Percentiles rank a stretch among this genome's conserved stretches.
Evolutionary conservation across 192 early-diverging fungal species (phyloP).

Genomic region (Geranomyces michiganensis): DNA sequence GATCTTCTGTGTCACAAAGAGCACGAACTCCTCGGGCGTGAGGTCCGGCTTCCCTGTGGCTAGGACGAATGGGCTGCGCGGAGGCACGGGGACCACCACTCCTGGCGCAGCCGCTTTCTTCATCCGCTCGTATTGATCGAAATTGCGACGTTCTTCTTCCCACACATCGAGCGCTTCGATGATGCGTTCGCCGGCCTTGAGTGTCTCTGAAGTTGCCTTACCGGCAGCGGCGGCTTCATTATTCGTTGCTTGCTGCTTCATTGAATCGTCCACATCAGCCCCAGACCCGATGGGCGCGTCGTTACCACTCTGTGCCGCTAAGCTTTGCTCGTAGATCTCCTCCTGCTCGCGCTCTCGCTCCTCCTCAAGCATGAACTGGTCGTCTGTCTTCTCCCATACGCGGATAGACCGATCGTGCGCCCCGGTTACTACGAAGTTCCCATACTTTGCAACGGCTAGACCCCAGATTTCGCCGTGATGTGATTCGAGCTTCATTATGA

Average conservation of each 20-base stretch:
- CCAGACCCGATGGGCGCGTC: conserved; percentile 50
- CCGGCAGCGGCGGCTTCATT: conserved; percentile 75
- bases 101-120: conserved; percentile 13
- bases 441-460: conserved; percentile 86
- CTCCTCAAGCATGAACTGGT: conserved; percentile 93
- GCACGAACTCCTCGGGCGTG: conserved; percentile 77
- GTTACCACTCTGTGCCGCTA: conserved; percentile 46
- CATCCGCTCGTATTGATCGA: conserved; percentile 32
- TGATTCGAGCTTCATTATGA: conserved; percentile 78
- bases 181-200: conserved; percentile 93
- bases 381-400: conserved; percentile 96
- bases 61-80: conserved; percentile 64
- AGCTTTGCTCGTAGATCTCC: conserved; percentile 79
- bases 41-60: conserved; percentile 65
- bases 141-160: conserved; percentile 70
- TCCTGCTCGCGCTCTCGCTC: conserved; percentile 95
- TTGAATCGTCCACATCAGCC: conserved; percentile 35
- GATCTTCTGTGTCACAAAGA: conserved; percentile 75
- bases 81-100: conserved; percentile 21
- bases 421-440: conserved; percentile 82
- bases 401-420: conserved; percentile 95
- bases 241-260: conserved; percentile 35
- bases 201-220: conserved; percentile 89
- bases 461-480: conserved; percentile 96
- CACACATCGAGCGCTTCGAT: conserved; percentile 91